These are phyloP conservation scores for Senna tora DNA, from an alignment of 306 rosid genomes.

Conservation along the genomic window DNA sequence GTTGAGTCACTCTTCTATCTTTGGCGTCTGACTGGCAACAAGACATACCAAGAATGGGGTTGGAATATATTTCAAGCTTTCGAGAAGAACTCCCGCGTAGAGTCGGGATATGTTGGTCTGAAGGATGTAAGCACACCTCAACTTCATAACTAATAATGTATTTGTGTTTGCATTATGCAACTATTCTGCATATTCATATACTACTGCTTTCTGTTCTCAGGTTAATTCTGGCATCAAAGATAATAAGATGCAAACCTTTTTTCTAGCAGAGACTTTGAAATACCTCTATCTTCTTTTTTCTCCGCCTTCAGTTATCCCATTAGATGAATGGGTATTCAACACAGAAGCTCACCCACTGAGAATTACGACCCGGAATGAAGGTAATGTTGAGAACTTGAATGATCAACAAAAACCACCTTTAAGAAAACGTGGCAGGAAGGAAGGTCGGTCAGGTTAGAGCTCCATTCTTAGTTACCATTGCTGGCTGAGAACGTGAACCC, in stretches of 20 bases:
- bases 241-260: slow-evolving; percentile 97
- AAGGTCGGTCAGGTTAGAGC: slow-evolving; percentile 60
- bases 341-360: slow-evolving; percentile 95
- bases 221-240: slow-evolving; percentile 90
- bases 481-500: slow-evolving; percentile 44
- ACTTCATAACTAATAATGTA: slow-evolving; percentile 31
- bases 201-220: slow-evolving; percentile 50
- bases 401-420: slow-evolving; percentile 46
- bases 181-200: slow-evolving; percentile 13
- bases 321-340: slow-evolving; percentile 97
- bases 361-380: slow-evolving; percentile 58
- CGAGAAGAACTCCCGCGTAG: slow-evolving; percentile 91
- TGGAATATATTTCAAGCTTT: slow-evolving; percentile 99
- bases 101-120: slow-evolving; percentile 93
- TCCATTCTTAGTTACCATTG: slow-evolving; percentile 30
- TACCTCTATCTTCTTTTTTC: slow-evolving; percentile 95
- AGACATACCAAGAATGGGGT: slow-evolving; percentile 99
- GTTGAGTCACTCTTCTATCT: slow-evolving; percentile 95
- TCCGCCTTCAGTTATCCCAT: slow-evolving; percentile 82
- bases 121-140: slow-evolving; percentile 76
- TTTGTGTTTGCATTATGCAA: slow-evolving; percentile 29
- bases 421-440: slow-evolving; percentile 78
- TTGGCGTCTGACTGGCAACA: slow-evolving; percentile 94
- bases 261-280: slow-evolving; percentile 96
- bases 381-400: slow-evolving; percentile 35